A percentile compares a stretch with the other conserved stretches of the same genome.
phyloP scores from a whole-genome alignment of 2,329 filamentous ascomycete species.

The Exophiala sp. region DNA sequence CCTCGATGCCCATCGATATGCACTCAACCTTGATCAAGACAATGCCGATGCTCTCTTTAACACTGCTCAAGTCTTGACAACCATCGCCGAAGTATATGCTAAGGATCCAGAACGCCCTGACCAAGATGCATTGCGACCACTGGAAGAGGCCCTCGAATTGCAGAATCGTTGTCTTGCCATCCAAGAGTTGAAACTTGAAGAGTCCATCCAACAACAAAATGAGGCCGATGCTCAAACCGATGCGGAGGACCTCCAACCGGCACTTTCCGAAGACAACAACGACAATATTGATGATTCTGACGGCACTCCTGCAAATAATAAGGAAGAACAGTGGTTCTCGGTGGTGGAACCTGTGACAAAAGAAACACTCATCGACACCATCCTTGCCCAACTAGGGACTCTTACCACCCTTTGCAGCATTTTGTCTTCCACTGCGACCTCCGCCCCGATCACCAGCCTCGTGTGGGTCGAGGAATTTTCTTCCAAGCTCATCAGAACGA shows the following conservation, averaged over 20 bases:
- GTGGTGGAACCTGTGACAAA: conserved; percentile 66
- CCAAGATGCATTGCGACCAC: conserved; percentile 48
- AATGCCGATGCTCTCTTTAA: conserved; percentile 71
- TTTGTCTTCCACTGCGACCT: conserved; percentile 34
- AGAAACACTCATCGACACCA: conserved; percentile 64
- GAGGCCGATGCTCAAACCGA: conserved; percentile 14
- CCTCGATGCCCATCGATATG: conserved; percentile 61
- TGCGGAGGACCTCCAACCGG: conserved; percentile 9
- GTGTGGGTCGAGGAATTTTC: conserved; percentile 59
- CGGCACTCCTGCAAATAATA: conserved; percentile 2
- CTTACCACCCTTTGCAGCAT: conserved; percentile 52
- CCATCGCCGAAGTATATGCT: conserved; percentile 57
- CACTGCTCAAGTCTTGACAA: conserved; percentile 65
- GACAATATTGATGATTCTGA: conserved; percentile 34
- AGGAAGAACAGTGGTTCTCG: conserved; percentile 55
- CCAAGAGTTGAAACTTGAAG: conserved; percentile 50
- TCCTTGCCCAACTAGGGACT: conserved; percentile 60
- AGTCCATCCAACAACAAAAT: conserved; percentile 41
- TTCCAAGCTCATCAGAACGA: conserved; percentile 50
- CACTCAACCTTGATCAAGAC: conserved; percentile 56
- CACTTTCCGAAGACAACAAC: conserved; percentile 15
- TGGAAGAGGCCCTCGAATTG: conserved; percentile 61
- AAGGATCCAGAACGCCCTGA: conserved; percentile 50
- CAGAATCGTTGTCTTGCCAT: conserved; percentile 56
- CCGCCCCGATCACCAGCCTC: conserved; percentile 42